Conservation (phyloP, 352 stramenopile species). For the Pythium folliculosum region DNA sequence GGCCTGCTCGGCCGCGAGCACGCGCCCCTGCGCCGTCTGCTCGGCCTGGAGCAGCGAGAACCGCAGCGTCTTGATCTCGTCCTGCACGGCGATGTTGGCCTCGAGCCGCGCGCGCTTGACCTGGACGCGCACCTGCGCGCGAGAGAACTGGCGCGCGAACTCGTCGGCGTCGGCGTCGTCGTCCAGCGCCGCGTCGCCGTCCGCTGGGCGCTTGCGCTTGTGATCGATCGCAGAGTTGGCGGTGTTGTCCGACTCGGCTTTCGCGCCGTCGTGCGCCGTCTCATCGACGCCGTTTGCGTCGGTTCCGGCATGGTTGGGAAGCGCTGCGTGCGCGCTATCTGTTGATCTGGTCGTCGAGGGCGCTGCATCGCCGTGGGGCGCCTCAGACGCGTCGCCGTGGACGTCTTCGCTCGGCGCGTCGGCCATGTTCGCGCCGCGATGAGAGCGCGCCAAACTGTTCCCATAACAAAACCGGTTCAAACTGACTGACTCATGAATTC, state of each 20-base stretch:
- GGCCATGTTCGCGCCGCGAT: too few relatives aligned
- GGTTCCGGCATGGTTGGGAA: neutral
- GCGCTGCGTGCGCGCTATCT: neutral
- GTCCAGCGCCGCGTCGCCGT: neutral
- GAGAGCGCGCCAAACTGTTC: too few relatives aligned
- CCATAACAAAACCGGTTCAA: too few relatives aligned
- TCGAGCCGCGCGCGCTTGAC: slow-evolving; percentile 60
- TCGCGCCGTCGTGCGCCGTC: neutral
- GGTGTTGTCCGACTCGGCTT: neutral
- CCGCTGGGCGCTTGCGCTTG: slow-evolving; percentile 25
- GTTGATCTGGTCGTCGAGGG: too few relatives aligned
- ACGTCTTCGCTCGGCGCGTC: too few relatives aligned
- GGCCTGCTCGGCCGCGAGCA: slow-evolving; percentile 27
- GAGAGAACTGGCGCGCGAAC: slow-evolving; percentile 39
- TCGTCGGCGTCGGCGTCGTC: slow-evolving; percentile 19
- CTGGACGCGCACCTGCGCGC: slow-evolving; percentile 50
- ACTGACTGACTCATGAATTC: too few relatives aligned
- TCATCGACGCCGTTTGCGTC: slow-evolving; percentile 4
- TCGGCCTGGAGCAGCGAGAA: slow-evolving; percentile 51
- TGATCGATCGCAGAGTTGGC: too few relatives aligned
- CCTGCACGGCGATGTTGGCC: slow-evolving; percentile 50
- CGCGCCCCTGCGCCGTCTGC: slow-evolving; percentile 24
- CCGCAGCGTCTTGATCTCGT: slow-evolving; percentile 41
- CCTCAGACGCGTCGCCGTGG: neutral
- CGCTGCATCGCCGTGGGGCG: neutral